Base-by-base conservation (phyloP, 768 basidiomycete genomes). In the Termitomyces sp. region DNA sequence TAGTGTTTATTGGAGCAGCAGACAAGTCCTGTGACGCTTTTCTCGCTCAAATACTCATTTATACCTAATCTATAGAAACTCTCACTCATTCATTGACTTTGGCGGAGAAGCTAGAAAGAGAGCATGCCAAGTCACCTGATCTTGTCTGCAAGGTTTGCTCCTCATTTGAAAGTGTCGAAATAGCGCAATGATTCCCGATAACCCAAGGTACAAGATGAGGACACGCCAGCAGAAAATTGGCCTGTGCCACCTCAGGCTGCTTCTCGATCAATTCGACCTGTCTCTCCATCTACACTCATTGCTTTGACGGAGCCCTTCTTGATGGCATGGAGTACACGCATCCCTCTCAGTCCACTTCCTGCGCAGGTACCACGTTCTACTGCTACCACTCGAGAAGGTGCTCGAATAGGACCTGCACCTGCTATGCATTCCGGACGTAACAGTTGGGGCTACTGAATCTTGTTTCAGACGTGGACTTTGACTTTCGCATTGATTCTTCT, bases 261-360 rank as follows among this genome's bases (percentile, higher is more conserved):
- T 37, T 61, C 55, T 43, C 39, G 56, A 48, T 56, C 59, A 5
- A 60, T 64, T 34, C 65, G 71, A 25, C 70, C 72, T 3, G 66
- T 73, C 40, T 67, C 74, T 10, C 70, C 76, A 0, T 68, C 72
- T 32, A 76, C 75, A 5, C 60, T 78, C 14, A 75, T 77, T 3
- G 75, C 75, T 17, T 67, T 77, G 61, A 75, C 75, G 1, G 77
- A 78, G 43, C 76, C 76, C 3, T 73, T 66, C 54, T 69, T 78
- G 21, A 72, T 78, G 73, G 66, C 66, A 12, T 76, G 75, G 75
- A 72, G 68, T 59, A 45, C 59, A 28, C 46, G 46, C 34, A 25
- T 43, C n/a, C 59, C 57, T 8, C 47, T 44, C 2, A 25, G 10
- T 9, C 30, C 48, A 21, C 23, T 35, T 3, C 35, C 48, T 16